A percentile compares a stretch with the other conserved stretches of the same genome.
phyloP scores from a whole-genome alignment of 805 yeast genomes.

The Diddensiella caesifluorescens region DNA sequence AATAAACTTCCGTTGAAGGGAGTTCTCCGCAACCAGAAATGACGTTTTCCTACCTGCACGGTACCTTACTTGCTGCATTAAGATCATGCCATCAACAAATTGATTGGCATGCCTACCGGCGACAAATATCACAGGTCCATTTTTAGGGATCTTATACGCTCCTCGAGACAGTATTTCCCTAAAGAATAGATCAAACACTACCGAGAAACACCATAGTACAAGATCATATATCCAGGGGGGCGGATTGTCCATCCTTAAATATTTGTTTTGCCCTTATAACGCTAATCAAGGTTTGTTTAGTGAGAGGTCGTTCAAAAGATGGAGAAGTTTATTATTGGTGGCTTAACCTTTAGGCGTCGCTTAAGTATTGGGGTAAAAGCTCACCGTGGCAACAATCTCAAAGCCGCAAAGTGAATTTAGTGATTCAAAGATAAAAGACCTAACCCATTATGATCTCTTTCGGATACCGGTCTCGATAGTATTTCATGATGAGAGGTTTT shows the following conservation, averaged over 20 bases:
- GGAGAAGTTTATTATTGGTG: not conserved
- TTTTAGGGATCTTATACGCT: constrained; percentile 60
- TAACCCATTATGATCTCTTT: too few species aligned
- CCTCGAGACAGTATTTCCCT: constrained; percentile 87
- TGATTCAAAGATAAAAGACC: too few species aligned
- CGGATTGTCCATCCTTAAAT: too few species aligned
- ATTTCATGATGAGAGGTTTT: too few species aligned
- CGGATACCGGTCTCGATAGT: too few species aligned
- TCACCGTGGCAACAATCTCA: too few species aligned
- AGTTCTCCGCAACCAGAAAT: constrained; percentile 79
- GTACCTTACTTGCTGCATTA: constrained; percentile 73
- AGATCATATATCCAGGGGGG: constrained; percentile 32
- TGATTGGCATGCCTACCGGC: constrained; percentile 99
- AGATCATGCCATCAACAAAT: constrained; percentile 76
- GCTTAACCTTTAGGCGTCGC: too few species aligned
- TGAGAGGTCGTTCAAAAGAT: not conserved
- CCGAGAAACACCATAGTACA: constrained; percentile 32
- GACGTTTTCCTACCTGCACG: constrained; percentile 65
- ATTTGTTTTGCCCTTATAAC: not conserved
- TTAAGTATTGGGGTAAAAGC: too few species aligned
- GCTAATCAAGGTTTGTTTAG: not conserved
- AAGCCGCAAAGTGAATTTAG: too few species aligned
- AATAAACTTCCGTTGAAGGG: constrained; percentile 58
- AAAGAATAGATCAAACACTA: constrained; percentile 65
- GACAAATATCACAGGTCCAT: constrained; percentile 86